Base-by-base conservation (phyloP, 306 rosid species). In the Pterocarpus santalinus region DNA sequence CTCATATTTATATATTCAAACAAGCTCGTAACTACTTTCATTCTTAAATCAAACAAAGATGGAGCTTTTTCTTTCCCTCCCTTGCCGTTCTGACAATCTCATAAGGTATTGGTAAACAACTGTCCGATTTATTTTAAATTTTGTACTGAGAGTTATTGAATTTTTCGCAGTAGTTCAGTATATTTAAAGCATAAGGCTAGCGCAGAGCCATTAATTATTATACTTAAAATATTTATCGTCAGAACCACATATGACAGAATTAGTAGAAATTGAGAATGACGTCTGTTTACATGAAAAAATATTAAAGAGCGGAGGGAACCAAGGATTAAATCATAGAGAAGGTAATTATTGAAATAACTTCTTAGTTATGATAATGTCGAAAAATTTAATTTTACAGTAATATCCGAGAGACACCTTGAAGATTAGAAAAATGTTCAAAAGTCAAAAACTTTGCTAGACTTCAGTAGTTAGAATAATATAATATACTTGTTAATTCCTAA, bases 1-100 rank as follows among this genome's bases (percentile, higher is more conserved):
- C 9, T 84, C 28, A 30, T 16, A 47, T 82, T 32, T 78, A 49
- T 78, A 68, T 63, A 58, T 84, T 81, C 73, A 69, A 75, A 68
- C 56, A 30, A 77, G 28, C 58, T 67, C 41, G 6, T 22, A 53
- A 62, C 67, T 10, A 16, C 62, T 33, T 43, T 64, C 44, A 32
- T 65, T 65, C 60, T 33, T 9, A 41, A 62, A 77, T 71, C 56
- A 63, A 83, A 64, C 71, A 36, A 3, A 68, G 57, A 70, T 12
- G n/a, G 33, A 73, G 14, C 68, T 52, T 60, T 76, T 74, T 65
- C 33, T 65, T 73, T 63, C 71, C 49, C 75, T 78, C 60, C 75
- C 9, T 49, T 2, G 47, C 58, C 35, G 28, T 55, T 55, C 61
- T 55, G 61, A n/a, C 61, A n/a, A 38, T 65, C 60, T 70, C 68